Base-by-base conservation (phyloP, 2,329 filamentous ascomycete species). In the Coleophoma crateriformis region DNA sequence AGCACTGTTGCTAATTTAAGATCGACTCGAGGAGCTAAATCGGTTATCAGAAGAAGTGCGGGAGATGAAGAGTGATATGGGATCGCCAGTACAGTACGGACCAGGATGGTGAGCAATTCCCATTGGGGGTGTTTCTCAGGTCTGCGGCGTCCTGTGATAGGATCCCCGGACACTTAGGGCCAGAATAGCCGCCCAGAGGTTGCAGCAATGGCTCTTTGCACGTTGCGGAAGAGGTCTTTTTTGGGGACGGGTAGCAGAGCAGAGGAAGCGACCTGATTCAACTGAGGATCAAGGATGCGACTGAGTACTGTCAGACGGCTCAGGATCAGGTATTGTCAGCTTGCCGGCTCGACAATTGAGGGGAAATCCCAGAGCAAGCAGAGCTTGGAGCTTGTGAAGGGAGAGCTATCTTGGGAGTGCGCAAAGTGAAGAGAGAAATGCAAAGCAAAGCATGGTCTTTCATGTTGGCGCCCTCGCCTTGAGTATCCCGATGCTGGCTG, bases 161-260 rank as follows among this genome's bases (percentile, higher is more conserved):
- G 58, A 45, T 54, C 52, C 46, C 53, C 32, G 40, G 48, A 34
- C 33, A 27, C 50, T 50, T 35, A 47, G 50, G 54, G 56, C 54
- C 37, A 56, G 59, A 61, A 62, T 62, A 62, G 58, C 60, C 60
- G 59, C 60, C 53, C 47, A 50, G 51, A 50, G 48, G 41, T 53
- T 54, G 57, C 51, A 57, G 48, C 45, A 45, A 50, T 49, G 15
- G 45, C 47, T 50, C 32, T 17, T 39, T 51, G 2, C 13, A 20
- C 15, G 43, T 46, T 46, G 44, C 33, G 33, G 43, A 47, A 44
- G 34, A 17, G 39, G 50, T 39, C 48, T 7, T 48, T 33, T 22
- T 46, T 17, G 15, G 33, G 46, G 11, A 32, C 40, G 43, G 45
- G 17, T 20, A 19, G 15, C 15, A 27, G 3, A 27, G 27, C 27